These are phyloP conservation scores for Logfia minima DNA, from an alignment of 129 eudicot genomes.

Conservation along the genomic window DNA sequence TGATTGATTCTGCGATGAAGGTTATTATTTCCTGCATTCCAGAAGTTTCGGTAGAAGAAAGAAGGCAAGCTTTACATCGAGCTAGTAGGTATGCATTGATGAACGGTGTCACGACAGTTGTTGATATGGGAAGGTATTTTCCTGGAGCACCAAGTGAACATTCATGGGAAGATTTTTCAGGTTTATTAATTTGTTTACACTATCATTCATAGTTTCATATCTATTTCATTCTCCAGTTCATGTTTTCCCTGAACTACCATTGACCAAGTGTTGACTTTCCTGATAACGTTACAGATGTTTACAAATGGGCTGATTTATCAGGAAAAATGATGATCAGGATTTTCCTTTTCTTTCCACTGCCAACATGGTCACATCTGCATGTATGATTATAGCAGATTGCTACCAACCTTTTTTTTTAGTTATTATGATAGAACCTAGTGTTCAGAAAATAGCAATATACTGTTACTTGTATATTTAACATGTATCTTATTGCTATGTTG, in stretches of 20 bases:
- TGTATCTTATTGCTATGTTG: not conserved
- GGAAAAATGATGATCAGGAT: conserved; percentile 79
- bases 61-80: conserved; percentile 73
- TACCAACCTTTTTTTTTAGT: conserved; percentile 1
- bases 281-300: conserved; percentile 68
- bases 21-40: conserved; percentile 63
- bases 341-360: conserved; percentile 88
- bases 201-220: not conserved
- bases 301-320: conserved; percentile 71
- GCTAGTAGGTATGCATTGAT: conserved; percentile 76
- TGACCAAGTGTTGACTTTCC: conserved; percentile 20
- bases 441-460: not conserved
- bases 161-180: conserved; percentile 95
- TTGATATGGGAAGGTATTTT: conserved; percentile 89
- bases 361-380: conserved; percentile 72
- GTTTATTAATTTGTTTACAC: conserved; percentile 35
- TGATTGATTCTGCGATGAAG: conserved; percentile 93
- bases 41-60: conserved; percentile 70
- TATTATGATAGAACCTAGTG: not conserved
- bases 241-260: not conserved
- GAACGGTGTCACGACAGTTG: conserved; percentile 93
- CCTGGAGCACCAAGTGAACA: conserved; percentile 68
- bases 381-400: conserved; percentile 43
- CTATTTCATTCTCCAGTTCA: not conserved
- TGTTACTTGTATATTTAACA: not conserved